Conservation (phyloP, 2,329 filamentous ascomycete species). For the Escovopsis sp. region DNA sequence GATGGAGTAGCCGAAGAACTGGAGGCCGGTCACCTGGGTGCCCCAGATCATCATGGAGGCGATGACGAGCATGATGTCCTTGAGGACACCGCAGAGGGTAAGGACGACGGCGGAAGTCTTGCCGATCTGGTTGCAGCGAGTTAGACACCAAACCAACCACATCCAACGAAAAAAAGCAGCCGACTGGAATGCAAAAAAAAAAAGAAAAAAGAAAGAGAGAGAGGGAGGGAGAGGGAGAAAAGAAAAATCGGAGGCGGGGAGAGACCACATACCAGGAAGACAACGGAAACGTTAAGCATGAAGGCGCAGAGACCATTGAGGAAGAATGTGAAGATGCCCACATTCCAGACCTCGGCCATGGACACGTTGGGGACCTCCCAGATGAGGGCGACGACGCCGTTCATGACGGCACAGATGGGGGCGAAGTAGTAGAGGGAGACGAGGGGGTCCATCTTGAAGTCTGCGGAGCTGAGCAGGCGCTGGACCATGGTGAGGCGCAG, state of each 20-base stretch:
- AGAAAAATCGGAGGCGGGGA: no score
- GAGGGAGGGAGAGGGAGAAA: no score
- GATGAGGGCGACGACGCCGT: conserved; percentile 56
- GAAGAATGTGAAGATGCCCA: conserved; percentile 59
- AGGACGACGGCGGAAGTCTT: conserved; percentile 77
- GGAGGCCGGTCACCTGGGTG: conserved; percentile 57
- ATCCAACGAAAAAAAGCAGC: no score
- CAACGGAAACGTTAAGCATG: conserved; percentile 70
- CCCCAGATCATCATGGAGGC: conserved; percentile 74
- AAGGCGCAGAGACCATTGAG: conserved; percentile 68
- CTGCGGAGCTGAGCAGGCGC: conserved; percentile 63
- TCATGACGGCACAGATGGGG: conserved; percentile 71
- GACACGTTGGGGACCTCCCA: conserved; percentile 58
- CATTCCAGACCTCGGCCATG: conserved; percentile 56
- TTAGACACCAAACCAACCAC: conserved; percentile 18
- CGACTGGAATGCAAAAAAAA: background rate
- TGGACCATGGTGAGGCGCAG: conserved; percentile 75
- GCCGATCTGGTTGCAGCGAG: conserved; percentile 49
- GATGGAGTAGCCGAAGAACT: conserved; percentile 75
- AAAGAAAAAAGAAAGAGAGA: no score
- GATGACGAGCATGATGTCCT: conserved; percentile 70
- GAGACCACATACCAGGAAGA: conserved; percentile 55
- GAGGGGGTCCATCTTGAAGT: conserved; percentile 86
- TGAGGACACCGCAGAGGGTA: conserved; percentile 75
- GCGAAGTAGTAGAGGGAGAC: conserved; percentile 87